Base-by-base conservation (phyloP, 179 eudicot genomes). In the Silene coronaria region DNA sequence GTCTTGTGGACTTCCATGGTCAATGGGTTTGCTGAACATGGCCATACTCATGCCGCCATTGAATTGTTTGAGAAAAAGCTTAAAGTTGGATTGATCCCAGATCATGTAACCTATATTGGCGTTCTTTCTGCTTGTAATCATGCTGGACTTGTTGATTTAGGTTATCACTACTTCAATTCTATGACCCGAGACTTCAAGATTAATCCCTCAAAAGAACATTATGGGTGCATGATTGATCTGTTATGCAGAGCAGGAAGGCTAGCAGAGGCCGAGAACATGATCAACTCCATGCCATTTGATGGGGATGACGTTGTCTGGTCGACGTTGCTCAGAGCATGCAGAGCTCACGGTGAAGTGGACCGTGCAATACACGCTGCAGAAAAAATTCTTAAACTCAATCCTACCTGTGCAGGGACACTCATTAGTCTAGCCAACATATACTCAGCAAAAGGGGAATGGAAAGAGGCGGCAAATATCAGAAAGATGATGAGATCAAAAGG, bases 1-100 rank as follows among this genome's bases (percentile, higher is more conserved):
- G 87, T 94, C 42, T 88, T 93, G 4, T 94, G 94, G 96, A 94
- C 98, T 13, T 91, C 97, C 70, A 94, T 92, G 97, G 91, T 94
- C 27, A 89, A 88, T 78, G 98, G 98, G 53, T 91, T 83, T 67
- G 98, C 97, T 60, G 98, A 93, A 79, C 96, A 93, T 79, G 98
- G 98, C 11, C 82, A 73, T 76, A 82, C 90, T 77, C 84, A 79
- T 78, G 89, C 88, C 84, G 96, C 97, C 53, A 80, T 94, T 36
- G 82, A 81, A 59, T 73, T 94, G 76, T 94, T 94, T 45, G 90
- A 89, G 76, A 85, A 81, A 74, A 79, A 91, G 76, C 82, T 82
- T 26, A 38, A 62, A 30, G 84, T 64, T 10, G 90, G 90, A 76
- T 73, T 92, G 78, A 85, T 60, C 67, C 98, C 98, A 17, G 98